Base-by-base conservation (phyloP, 495 filamentous ascomycete species). In the Zalerion maritima region DNA sequence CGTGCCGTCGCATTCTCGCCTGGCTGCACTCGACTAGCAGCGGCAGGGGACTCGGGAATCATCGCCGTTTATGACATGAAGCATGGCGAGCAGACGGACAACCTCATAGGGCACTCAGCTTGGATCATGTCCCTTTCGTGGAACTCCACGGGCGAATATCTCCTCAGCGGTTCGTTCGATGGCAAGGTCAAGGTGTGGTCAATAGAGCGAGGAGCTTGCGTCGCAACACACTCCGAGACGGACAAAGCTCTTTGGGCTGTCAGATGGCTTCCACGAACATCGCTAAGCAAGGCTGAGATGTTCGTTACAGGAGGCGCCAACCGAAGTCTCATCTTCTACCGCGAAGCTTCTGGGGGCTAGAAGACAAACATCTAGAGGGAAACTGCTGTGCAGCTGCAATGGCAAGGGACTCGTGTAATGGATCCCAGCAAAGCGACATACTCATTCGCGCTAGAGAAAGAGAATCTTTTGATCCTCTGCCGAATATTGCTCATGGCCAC, bases 121-220 rank as follows among this genome's bases (percentile, higher is more conserved):
- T 96, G 87, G 87, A 70, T 96, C 26, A 71, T 87, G 28, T 78
- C 77, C 14, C 60, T 97, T 24, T 78, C 89, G 33, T 97, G 86
- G 85, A 96, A 75, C 47, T 64, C 75, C 40, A 89, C 81, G n/a
- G 89, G 89, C 22, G 87, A 96, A 46, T 92, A 83, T 52, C 61
- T 97, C 19, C 63, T 94, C 4, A 87, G 78, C 49, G 80, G 85
- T 2, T 73, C 81, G 0, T 77, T 83, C 37, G 86, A 96, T 45
- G 87, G 87, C 18, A 94, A 92, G 52, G 79, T 76, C 14, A 93
- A 92, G 49, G 82, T 96, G 20, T 96, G 89, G 89, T 83, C 80
- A 4, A 72, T 91, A 24, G 80, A 91, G 15, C 69, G 67, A 29
- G 70, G 73, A 23, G 60, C 60, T 12, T 96, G 89, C 49, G 87